Conservation (phyloP, 1,284 basidiomycete genomes). For the Vanrija sp. region DNA sequence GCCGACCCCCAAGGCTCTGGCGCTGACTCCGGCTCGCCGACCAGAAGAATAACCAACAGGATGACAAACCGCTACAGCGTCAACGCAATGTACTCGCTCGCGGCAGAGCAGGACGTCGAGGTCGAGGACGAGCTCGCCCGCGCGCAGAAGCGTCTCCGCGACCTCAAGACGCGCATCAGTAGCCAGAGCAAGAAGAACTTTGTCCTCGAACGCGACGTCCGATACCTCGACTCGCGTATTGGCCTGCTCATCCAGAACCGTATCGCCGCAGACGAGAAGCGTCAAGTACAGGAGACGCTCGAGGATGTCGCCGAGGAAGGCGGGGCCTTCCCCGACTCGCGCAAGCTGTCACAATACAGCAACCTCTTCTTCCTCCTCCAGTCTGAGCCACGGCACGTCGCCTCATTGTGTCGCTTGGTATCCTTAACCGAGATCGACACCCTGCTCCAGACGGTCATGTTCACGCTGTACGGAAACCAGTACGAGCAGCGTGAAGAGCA, state of each 20-base stretch:
- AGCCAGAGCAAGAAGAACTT: conserved; percentile 99
- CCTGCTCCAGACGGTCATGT: conserved; percentile 99
- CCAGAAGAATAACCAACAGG: conserved; percentile 57
- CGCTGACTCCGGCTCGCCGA: conserved; percentile 3
- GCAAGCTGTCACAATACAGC: conserved; percentile 85
- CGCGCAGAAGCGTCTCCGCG: conserved; percentile 93
- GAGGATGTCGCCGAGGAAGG: conserved; percentile 79
- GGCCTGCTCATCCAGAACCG: conserved; percentile 96
- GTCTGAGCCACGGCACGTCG: conserved; percentile 94
- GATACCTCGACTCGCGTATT: conserved; percentile 96
- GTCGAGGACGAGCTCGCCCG: conserved; percentile 95
- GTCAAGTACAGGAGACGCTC: conserved; percentile 86
- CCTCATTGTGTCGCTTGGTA: conserved; percentile 93
- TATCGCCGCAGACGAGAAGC: conserved; percentile 95
- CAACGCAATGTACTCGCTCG: conserved; percentile 93
- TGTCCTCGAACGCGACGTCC: conserved; percentile 93
- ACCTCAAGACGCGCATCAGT: conserved; percentile 95
- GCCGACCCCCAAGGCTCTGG: not conserved
- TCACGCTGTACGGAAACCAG: conserved; percentile 98
- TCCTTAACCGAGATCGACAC: conserved; percentile 95
- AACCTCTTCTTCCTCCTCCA: conserved; percentile 99
- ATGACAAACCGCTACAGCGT: conserved; percentile 96
- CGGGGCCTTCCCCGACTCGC: conserved; percentile 87
- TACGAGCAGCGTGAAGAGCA: conserved; percentile 99
- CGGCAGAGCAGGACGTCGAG: conserved; percentile 96